phyloP scores from a whole-genome alignment of 345 rosid genomes.

The Murraya paniculata region DNA sequence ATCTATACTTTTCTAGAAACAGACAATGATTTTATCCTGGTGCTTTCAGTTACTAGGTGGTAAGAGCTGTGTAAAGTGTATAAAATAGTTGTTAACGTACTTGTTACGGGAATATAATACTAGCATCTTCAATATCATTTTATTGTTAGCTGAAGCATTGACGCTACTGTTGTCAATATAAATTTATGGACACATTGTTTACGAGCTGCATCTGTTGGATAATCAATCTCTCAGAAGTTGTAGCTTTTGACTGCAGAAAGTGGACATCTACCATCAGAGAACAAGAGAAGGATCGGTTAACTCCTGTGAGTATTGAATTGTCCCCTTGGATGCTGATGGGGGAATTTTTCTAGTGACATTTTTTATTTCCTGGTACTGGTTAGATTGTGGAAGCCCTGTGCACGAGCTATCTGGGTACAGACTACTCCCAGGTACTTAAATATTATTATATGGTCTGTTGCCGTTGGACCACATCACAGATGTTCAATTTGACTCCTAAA shows the following conservation, averaged over 20 bases:
- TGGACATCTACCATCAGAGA: conserved; percentile 83
- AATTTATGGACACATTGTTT: background rate
- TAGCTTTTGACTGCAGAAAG: conserved; percentile 52
- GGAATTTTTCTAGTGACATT: conserved; percentile 8
- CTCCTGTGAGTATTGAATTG: conserved; percentile 61
- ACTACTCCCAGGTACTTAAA: conserved; percentile 71
- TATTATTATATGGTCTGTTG: conserved; percentile 8
- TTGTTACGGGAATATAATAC: background rate
- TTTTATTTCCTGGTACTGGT: conserved; percentile 15
- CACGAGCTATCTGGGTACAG: conserved; percentile 83
- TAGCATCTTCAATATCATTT: background rate
- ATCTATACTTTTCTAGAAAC: background rate
- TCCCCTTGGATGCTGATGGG: conserved; percentile 14
- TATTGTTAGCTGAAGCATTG: background rate
- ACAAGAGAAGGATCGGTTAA: conserved; percentile 77
- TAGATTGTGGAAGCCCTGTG: conserved; percentile 83
- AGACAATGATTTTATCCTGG: background rate
- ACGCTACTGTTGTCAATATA: background rate
- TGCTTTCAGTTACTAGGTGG: background rate
- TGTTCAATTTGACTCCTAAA: conserved; percentile 12
- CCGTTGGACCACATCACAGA: conserved; percentile 1
- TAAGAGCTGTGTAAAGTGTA: background rate
- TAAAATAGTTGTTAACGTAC: background rate
- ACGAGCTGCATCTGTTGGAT: background rate
- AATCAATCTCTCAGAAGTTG: conserved; percentile 8